Percentiles rank a stretch among this genome's conserved stretches.
Evolutionary conservation across 1,139 yeast genomes (phyloP).

Genomic region (Candida anutae): DNA sequence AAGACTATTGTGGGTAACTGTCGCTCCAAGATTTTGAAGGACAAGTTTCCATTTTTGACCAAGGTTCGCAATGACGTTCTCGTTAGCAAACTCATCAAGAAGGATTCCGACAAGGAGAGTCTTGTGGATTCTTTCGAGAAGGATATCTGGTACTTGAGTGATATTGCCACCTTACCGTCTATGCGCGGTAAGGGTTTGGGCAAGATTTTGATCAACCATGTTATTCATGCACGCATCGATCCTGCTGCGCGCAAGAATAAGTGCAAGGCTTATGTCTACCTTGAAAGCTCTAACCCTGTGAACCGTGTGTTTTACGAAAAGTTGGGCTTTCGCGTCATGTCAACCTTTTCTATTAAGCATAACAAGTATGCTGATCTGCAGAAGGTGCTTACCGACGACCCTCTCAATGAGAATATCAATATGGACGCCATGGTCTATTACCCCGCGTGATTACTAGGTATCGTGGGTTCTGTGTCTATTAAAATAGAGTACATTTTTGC

Average conservation of each 20-base stretch:
- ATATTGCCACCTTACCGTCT: conserved; percentile 31
- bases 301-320: conserved; percentile 42
- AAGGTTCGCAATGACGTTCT: conserved; percentile 23
- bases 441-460: conserved; percentile 2
- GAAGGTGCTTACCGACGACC: conserved; percentile 13
- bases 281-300: conserved; percentile 46
- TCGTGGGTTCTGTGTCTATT: background rate
- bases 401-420: conserved; percentile 16
- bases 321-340: conserved; percentile 39
- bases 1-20: conserved; percentile 28
- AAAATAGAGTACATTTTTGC: conserved; percentile 11
- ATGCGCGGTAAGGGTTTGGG: conserved; percentile 37
- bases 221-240: conserved; percentile 9
- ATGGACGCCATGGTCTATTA: conserved; percentile 33
- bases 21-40: conserved; percentile 28
- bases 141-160: conserved; percentile 34
- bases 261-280: conserved; percentile 15
- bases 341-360: conserved; percentile 35
- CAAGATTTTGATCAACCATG: conserved; percentile 24
- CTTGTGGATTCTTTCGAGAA: too few relatives aligned
- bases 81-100: conserved; percentile 9
- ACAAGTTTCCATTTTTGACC: conserved; percentile 25
- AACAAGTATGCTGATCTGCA: conserved; percentile 14
- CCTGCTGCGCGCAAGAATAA: conserved; percentile 2
- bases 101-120: conserved; percentile 5